Conservation (phyloP, 225 moss, liverwort and hornwort genomes). For the Physcomitrium patens region DNA sequence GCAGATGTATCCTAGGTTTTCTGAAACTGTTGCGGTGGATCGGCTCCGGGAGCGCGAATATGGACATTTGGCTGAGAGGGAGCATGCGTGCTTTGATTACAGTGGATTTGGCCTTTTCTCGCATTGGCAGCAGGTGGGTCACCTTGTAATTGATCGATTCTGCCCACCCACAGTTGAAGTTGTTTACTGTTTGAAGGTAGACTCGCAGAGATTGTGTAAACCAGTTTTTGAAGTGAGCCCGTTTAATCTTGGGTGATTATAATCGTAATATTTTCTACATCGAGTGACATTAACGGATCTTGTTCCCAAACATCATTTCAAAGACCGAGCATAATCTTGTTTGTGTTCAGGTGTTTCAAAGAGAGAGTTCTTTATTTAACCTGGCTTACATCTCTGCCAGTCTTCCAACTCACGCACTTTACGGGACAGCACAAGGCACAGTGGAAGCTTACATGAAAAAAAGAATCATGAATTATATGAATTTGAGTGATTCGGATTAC, state of each 20-base stretch:
- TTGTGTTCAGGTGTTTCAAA: conserved; percentile 52
- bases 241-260: no score
- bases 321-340: no score
- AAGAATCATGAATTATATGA: conserved; percentile 90
- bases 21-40: conserved; percentile 75
- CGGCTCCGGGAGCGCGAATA: conserved; percentile 82
- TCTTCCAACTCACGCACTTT: conserved; percentile 90
- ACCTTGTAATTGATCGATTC: not conserved
- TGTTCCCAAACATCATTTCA: no score
- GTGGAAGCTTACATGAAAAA: conserved; percentile 76
- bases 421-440: conserved; percentile 91
- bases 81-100: conserved; percentile 96
- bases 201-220: not conserved
- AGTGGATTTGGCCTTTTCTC: conserved; percentile 97
- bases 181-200: not conserved
- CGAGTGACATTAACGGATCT: no score
- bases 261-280: no score
- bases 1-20: conserved; percentile 74
- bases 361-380: conserved; percentile 76
- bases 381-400: conserved; percentile 95
- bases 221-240: not conserved
- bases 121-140: conserved; percentile 71
- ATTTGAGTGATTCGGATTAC: conserved; percentile 86
- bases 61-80: conserved; percentile 74
- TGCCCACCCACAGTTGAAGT: not conserved